A percentile compares a stretch with the other conserved stretches of the same genome.
Conservation (phyloP, 768 basidiomycete species). For the Lyophyllum decastes region DNA sequence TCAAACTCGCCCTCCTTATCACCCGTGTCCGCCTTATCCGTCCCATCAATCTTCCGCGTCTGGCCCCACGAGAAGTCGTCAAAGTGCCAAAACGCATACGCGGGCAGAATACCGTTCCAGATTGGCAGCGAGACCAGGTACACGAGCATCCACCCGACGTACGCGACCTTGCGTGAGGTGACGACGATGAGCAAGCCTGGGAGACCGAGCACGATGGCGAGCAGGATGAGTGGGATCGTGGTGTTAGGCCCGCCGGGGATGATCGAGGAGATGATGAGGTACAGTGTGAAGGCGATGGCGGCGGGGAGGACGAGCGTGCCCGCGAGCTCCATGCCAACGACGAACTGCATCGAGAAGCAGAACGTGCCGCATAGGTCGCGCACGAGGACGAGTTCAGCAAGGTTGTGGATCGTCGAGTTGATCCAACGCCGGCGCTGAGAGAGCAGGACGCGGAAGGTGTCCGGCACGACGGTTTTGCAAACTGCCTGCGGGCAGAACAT, state of each 20-base stretch:
- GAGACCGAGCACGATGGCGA: slow-evolving; percentile 93
- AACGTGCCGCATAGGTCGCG: slow-evolving; percentile 99
- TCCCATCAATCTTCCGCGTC: slow-evolving; percentile 82
- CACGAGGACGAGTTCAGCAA: slow-evolving; percentile 92
- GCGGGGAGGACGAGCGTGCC: slow-evolving; percentile 97
- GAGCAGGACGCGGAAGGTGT: slow-evolving; percentile 90
- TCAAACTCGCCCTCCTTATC: slow-evolving; percentile 99
- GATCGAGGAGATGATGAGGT: slow-evolving; percentile 86
- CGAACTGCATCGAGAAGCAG: slow-evolving; percentile 99
- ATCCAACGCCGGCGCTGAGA: slow-evolving; percentile 99
- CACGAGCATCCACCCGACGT: slow-evolving; percentile 96
- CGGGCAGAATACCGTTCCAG: slow-evolving; percentile 96
- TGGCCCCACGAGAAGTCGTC: slow-evolving; percentile 99
- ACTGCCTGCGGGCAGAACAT: slow-evolving; percentile 98
- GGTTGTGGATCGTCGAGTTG: slow-evolving; percentile 97
- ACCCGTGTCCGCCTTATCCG: slow-evolving; percentile 68
- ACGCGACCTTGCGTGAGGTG: slow-evolving; percentile 91
- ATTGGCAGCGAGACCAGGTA: slow-evolving; percentile 92
- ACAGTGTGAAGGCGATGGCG: slow-evolving; percentile 95
- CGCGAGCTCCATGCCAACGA: slow-evolving; percentile 96
- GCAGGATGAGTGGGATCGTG: slow-evolving; percentile 87
- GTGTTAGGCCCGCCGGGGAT: slow-evolving; percentile 79
- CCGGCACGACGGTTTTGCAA: slow-evolving; percentile 98
- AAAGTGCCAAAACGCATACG: slow-evolving; percentile 99
- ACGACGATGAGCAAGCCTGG: slow-evolving; percentile 95